Evolutionary conservation across 2,329 filamentous ascomycete genomes (phyloP).

Genomic region (Colletotrichum kahawae): DNA sequence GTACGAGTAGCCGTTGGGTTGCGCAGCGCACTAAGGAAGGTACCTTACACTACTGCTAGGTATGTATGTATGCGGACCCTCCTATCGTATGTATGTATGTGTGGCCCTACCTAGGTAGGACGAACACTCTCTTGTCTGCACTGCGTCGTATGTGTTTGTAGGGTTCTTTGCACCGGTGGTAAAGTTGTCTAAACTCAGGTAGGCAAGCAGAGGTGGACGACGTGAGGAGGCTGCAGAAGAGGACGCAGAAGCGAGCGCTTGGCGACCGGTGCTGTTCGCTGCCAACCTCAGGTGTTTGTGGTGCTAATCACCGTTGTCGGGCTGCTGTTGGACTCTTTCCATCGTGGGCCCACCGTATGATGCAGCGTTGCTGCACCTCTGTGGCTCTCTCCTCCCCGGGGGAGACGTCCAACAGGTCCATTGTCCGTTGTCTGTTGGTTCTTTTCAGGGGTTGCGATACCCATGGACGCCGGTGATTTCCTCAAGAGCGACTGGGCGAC

Average conservation of each 20-base stretch:
- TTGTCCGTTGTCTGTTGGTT: constrained; percentile 4
- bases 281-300: background rate
- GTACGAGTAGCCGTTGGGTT: background rate
- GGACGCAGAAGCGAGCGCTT: constrained; percentile 17
- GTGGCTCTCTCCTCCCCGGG: background rate
- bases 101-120: background rate
- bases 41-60: background rate
- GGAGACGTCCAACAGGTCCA: background rate
- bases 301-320: constrained; percentile 3
- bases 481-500: background rate
- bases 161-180: background rate
- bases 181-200: background rate
- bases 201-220: constrained; percentile 1
- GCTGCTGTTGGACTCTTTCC: background rate
- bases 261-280: constrained; percentile 2
- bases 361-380: constrained; percentile 15
- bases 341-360: background rate
- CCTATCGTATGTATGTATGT: background rate
- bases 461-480: background rate
- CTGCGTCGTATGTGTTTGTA: no score
- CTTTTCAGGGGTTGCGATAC: background rate
- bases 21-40: no score
- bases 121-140: background rate
- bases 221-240: background rate
- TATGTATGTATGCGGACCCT: background rate